Evolutionary conservation across 495 filamentous ascomycete genomes (phyloP), one percentile per base, ranked within the genome.

Genomic region (Parathielavia appendiculata): DNA sequence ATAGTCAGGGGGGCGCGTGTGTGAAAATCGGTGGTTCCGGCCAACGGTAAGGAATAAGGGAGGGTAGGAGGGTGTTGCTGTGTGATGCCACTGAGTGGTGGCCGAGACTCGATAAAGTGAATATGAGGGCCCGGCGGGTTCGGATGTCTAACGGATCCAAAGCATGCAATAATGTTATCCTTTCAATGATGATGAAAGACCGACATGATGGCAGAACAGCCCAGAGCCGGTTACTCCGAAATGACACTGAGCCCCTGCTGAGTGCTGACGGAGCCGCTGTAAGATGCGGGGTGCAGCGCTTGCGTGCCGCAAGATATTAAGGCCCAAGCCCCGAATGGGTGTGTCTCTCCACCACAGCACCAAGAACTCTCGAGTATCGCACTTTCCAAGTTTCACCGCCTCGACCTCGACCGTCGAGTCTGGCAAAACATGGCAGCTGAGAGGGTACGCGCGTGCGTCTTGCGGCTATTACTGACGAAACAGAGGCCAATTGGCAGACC

Each of bases 1-100:
- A 92, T 87, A 6, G 0, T 47, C 43, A 20, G 26, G n/a, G 1
- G 22, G 26, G 26, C 26, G 26, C 26, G 26, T 30, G 26, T 30
- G 6, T 30, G 26, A 30, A n/a, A n/a, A 6, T 30, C 6, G 26
- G 26, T 30, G 26, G 26, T 30, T 6, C 26, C n/a, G n/a, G n/a
- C n/a, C n/a, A n/a, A n/a, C n/a, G n/a, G n/a, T n/a, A n/a, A n/a
- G n/a, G n/a, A n/a, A n/a, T n/a, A n/a, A n/a, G n/a, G n/a, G n/a
- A n/a, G n/a, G n/a, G n/a, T n/a, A n/a, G n/a, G n/a, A n/a, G n/a
- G n/a, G n/a, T n/a, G n/a, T n/a, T n/a, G n/a, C n/a, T n/a, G n/a
- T n/a, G n/a, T n/a, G n/a, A n/a, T n/a, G n/a, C n/a, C n/a, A n/a
- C n/a, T n/a, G n/a, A n/a, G n/a, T n/a, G n/a, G n/a, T n/a, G n/a